Evolutionary conservation across 345 rosid species (phyloP).

Genomic region (Gossypium anomalum): DNA sequence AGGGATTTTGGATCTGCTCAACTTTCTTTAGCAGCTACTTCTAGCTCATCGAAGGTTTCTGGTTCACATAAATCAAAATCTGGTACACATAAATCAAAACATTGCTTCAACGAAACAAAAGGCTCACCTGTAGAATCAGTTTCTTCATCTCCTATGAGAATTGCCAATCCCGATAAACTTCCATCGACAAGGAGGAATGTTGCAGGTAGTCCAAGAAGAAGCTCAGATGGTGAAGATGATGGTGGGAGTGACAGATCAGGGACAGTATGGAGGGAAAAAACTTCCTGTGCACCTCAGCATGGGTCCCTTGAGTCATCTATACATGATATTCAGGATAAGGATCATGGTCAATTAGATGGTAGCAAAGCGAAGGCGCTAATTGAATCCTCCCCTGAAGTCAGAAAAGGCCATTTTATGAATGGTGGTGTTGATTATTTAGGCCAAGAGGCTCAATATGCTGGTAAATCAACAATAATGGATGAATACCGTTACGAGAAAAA

Average conservation of each 20-base stretch:
- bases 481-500: constrained; percentile 35
- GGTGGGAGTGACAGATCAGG: constrained; percentile 60
- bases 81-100: constrained; percentile 53
- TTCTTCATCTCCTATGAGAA: constrained; percentile 77
- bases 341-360: constrained; percentile 25
- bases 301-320: constrained; percentile 44
- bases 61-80: constrained; percentile 62
- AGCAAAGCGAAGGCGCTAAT: constrained; percentile 42
- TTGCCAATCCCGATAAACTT: constrained; percentile 41
- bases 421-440: constrained; percentile 38
- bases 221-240: constrained; percentile 58
- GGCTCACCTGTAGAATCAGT: constrained; percentile 87
- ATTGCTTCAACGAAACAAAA: constrained; percentile 55
- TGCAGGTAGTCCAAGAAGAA: constrained; percentile 41
- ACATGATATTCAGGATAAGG: constrained; percentile 44
- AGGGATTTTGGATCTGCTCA: constrained; percentile 48
- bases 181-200: constrained; percentile 33
- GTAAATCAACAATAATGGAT: constrained; percentile 31
- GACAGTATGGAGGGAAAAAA: constrained; percentile 39
- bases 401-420: constrained; percentile 27
- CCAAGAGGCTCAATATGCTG: constrained; percentile 28
- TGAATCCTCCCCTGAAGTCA: constrained; percentile 43
- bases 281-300: constrained; percentile 23
- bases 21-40: constrained; percentile 64
- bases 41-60: constrained; percentile 92